Evolutionary conservation across 805 yeast genomes (phyloP).

Genomic region (Metschnikowia similis): DNA sequence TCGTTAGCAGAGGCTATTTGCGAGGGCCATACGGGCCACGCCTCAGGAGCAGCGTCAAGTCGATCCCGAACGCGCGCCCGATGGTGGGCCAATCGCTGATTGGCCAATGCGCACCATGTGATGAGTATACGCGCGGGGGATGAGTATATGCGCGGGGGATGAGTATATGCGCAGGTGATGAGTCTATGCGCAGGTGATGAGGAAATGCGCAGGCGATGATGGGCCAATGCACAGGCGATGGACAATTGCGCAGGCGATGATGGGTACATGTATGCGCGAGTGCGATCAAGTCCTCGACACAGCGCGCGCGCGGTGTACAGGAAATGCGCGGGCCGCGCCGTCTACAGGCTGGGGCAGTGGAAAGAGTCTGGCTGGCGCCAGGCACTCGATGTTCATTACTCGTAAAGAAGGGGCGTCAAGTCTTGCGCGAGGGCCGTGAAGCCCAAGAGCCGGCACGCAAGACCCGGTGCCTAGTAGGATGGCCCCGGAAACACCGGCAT

Average conservation of each 20-base stretch:
- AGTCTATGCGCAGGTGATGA: too few relatives aligned
- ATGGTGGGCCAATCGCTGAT: too few relatives aligned
- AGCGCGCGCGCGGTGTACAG: background rate
- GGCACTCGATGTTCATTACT: constrained; percentile 1
- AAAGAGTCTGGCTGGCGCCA: background rate
- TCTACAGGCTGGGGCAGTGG: background rate
- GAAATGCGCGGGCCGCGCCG: background rate
- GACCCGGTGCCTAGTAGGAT: background rate
- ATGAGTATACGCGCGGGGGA: too few relatives aligned
- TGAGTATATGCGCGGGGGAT: too few relatives aligned
- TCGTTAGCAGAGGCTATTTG: background rate
- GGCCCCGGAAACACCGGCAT: background rate
- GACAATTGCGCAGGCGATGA: background rate
- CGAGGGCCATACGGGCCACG: background rate
- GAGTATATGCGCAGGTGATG: too few relatives aligned
- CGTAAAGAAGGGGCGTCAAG: background rate
- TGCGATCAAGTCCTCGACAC: background rate
- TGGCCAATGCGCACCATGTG: too few relatives aligned
- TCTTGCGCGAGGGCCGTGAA: too few relatives aligned
- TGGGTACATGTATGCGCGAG: background rate
- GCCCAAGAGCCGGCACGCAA: too few relatives aligned
- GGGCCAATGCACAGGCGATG: too few relatives aligned
- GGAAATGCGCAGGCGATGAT: too few relatives aligned
- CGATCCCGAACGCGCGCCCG: background rate
- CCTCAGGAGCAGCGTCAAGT: background rate